These are phyloP conservation scores for Globisporangium emineosum DNA, from an alignment of 352 stramenopile genomes.

Conservation along the genomic window DNA sequence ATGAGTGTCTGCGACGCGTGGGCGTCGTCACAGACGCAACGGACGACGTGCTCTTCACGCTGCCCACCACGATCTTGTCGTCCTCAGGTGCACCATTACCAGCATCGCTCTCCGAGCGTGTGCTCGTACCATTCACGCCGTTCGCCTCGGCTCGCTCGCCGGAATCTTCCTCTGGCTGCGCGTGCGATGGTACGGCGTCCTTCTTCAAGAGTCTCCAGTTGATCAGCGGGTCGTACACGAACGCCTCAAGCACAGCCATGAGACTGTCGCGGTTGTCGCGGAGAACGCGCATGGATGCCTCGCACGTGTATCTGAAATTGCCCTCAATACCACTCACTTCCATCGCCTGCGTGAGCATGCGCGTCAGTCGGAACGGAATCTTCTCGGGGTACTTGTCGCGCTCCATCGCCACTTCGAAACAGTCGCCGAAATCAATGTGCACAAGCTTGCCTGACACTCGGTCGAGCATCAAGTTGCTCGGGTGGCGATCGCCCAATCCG, in stretches of 20 bases:
- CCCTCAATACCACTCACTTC: conserved; percentile 99
- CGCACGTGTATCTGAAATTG: conserved; percentile 98
- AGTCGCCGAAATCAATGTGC: conserved; percentile 98
- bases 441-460: conserved; percentile 98
- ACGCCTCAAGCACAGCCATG: conserved; percentile 99
- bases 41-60: conserved; percentile 62
- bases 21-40: conserved; percentile 30
- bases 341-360: conserved; percentile 99
- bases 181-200: conserved; percentile 71
- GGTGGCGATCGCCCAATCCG: conserved; percentile 99
- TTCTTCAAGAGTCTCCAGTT: conserved; percentile 96
- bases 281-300: conserved; percentile 97
- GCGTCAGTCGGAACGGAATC: conserved; percentile 99
- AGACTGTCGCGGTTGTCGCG: conserved; percentile 98
- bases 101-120: neutral
- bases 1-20: conserved; percentile 56
- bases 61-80: conserved; percentile 36
- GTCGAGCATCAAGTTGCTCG: conserved; percentile 99
- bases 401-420: conserved; percentile 99
- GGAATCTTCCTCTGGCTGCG: conserved; percentile 50
- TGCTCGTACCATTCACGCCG: conserved; percentile 4
- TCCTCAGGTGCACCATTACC: conserved; percentile 16
- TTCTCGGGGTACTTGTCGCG: conserved; percentile 99
- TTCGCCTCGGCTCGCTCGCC: conserved; percentile 9
- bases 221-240: conserved; percentile 99